Conservation (phyloP, 1,139 yeast genomes). For the Nakaseomyces kungkrabaensis region DNA sequence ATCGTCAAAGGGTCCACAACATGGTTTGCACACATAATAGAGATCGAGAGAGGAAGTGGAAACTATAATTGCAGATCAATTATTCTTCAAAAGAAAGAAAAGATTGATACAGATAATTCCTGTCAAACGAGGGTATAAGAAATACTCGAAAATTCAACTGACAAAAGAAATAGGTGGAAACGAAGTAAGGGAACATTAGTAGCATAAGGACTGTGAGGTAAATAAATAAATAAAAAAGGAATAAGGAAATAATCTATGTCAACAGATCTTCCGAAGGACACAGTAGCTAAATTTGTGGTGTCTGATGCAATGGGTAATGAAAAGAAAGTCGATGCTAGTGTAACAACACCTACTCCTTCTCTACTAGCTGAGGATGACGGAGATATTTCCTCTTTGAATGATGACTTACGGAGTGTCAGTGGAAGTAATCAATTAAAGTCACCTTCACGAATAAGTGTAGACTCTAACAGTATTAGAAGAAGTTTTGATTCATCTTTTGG, state of each 20-base stretch:
- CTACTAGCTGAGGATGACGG: conserved; percentile 6
- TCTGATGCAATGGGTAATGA: conserved; percentile 4
- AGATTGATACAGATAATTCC: no score
- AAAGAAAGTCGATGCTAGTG: neutral
- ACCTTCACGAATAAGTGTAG: conserved; percentile 17
- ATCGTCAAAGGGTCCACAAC: no score
- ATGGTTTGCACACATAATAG: no score
- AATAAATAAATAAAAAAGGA: neutral
- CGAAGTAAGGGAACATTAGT: no score
- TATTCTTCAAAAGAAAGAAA: no score
- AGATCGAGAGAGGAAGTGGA: no score
- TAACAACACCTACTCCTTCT: neutral
- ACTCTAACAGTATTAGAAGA: conserved; percentile 22
- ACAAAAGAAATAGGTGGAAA: no score
- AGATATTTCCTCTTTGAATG: conserved; percentile 23
- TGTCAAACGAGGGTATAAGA: no score
- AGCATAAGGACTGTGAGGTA: neutral
- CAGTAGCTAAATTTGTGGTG: conserved; percentile 3
- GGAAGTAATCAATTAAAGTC: conserved; percentile 13
- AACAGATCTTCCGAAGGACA: neutral
- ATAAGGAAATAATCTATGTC: neutral
- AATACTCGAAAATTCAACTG: no score
- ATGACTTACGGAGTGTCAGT: conserved; percentile 28
- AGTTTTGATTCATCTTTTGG: conserved; percentile 29
- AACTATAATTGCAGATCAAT: no score